Conservation (phyloP, 2,329 filamentous ascomycete genomes). For the Ophiocordyceps australis region DNA sequence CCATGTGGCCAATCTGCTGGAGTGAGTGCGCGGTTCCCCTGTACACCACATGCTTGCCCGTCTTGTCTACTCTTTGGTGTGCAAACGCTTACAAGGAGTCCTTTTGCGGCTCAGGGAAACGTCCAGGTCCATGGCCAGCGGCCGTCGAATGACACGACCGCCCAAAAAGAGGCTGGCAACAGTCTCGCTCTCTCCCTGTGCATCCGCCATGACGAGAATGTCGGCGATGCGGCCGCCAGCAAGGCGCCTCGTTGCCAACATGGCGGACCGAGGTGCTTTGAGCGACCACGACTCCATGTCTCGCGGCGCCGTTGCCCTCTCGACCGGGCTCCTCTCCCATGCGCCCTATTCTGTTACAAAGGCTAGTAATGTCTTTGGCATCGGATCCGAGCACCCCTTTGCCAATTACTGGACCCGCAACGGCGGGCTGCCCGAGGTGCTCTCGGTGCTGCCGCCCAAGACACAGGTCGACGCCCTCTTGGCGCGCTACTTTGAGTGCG, state of each 20-base stretch:
- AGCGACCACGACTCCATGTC: slow-evolving; percentile 23
- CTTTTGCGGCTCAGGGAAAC: slow-evolving; percentile 27
- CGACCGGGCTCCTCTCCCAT: slow-evolving; percentile 48
- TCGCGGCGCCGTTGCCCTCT: slow-evolving; percentile 33
- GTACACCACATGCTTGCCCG: background rate
- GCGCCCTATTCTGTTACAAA: slow-evolving; percentile 53
- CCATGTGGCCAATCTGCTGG: slow-evolving; percentile 56
- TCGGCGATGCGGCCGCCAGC: too few relatives aligned
- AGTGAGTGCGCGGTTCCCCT: slow-evolving; percentile 28
- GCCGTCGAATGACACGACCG: slow-evolving; percentile 36
- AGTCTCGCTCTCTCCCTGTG: too few relatives aligned
- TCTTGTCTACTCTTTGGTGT: background rate
- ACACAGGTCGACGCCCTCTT: slow-evolving; percentile 56
- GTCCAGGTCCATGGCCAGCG: slow-evolving; percentile 30
- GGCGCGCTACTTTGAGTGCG: slow-evolving; percentile 45
- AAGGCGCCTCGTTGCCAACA: slow-evolving; percentile 28
- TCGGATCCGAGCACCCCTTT: slow-evolving; percentile 62
- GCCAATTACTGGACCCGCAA: slow-evolving; percentile 74
- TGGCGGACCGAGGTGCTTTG: slow-evolving; percentile 33
- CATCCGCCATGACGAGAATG: too few relatives aligned
- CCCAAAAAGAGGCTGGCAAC: slow-evolving; percentile 31
- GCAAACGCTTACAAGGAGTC: slow-evolving; percentile 9
- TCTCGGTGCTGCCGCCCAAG: slow-evolving; percentile 58
- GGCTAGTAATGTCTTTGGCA: slow-evolving; percentile 64
- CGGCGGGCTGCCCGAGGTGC: slow-evolving; percentile 57